A percentile compares a stretch with the other conserved stretches of the same genome.
phyloP scores from a whole-genome alignment of 345 rosid species.

The Psidium guajava region DNA sequence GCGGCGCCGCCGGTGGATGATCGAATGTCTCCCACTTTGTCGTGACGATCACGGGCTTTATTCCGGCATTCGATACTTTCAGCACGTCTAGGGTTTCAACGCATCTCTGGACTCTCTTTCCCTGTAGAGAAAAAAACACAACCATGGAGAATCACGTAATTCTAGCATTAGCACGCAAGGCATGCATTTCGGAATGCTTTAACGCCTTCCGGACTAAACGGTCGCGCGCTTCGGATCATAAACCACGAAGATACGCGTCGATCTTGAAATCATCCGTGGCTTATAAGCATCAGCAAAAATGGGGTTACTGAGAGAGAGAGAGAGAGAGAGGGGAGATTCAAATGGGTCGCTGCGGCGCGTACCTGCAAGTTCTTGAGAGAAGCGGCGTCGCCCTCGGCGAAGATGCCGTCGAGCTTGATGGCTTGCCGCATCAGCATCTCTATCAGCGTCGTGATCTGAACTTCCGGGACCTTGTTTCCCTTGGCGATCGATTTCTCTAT shows the following conservation, averaged over 20 bases:
- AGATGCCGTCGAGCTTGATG: constrained; percentile 30
- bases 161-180: too few species aligned
- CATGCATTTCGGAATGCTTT: not conserved
- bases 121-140: constrained; percentile 11
- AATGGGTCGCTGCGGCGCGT: not conserved
- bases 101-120: constrained; percentile 32
- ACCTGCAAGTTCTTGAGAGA: constrained; percentile 32
- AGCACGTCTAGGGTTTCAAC: constrained; percentile 30
- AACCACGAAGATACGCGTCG: not conserved
- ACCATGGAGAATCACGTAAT: not conserved
- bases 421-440: constrained; percentile 64
- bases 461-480: constrained; percentile 32
- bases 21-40: constrained; percentile 40
- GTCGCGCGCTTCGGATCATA: too few species aligned
- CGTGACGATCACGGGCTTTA: constrained; percentile 17
- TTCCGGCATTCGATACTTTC: constrained; percentile 25
- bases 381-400: constrained; percentile 31
- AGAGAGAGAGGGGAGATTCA: not conserved
- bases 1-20: constrained; percentile 9
- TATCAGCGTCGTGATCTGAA: constrained; percentile 39
- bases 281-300: not conserved
- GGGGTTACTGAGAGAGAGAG: not conserved
- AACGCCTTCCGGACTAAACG: not conserved
- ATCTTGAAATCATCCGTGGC: not conserved
- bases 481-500: constrained; percentile 30